phyloP scores from a whole-genome alignment of 257 asterid genomes.

The Avicennia marina region DNA sequence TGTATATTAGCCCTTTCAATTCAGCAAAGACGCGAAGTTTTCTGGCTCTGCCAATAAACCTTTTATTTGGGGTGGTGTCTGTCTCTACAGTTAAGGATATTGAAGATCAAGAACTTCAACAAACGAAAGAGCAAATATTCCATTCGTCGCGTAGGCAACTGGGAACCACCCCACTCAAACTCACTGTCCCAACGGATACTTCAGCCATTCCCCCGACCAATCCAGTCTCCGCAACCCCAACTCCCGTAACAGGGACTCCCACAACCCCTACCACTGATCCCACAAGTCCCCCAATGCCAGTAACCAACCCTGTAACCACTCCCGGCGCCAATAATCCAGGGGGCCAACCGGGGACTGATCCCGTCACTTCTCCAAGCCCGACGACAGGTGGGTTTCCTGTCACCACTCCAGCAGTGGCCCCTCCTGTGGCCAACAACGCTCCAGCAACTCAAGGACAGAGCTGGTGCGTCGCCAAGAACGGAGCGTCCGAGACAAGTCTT shows the following conservation, averaged over 20 bases:
- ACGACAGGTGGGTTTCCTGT: constrained; percentile 35
- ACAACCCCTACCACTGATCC: no score
- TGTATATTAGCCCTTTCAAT: background rate
- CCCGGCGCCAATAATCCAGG: constrained; percentile 26
- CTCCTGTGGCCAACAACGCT: constrained; percentile 30
- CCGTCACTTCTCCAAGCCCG: constrained; percentile 21
- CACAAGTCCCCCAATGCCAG: no score
- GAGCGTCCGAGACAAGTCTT: constrained; percentile 37
- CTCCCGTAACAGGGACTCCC: no score
- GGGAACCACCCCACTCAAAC: constrained; percentile 28
- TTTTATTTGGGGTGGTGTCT: constrained; percentile 18
- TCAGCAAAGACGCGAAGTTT: background rate
- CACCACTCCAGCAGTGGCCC: constrained; percentile 20
- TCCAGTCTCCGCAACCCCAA: constrained; percentile 19
- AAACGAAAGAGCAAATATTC: constrained; percentile 12
- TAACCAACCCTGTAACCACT: constrained; percentile 28
- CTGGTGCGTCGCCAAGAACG: constrained; percentile 82
- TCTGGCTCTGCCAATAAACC: background rate
- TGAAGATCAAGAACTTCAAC: constrained; percentile 20
- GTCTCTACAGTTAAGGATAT: constrained; percentile 1
- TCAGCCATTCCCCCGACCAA: constrained; percentile 34
- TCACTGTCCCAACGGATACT: constrained; percentile 19
- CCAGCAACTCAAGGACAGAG: constrained; percentile 54
- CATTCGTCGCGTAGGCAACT: constrained; percentile 20
- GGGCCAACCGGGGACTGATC: background rate